Percentiles rank a stretch among this genome's conserved stretches.
Conservation (phyloP, 1,284 basidiomycete genomes). For the Heterobasidion parviporum region DNA sequence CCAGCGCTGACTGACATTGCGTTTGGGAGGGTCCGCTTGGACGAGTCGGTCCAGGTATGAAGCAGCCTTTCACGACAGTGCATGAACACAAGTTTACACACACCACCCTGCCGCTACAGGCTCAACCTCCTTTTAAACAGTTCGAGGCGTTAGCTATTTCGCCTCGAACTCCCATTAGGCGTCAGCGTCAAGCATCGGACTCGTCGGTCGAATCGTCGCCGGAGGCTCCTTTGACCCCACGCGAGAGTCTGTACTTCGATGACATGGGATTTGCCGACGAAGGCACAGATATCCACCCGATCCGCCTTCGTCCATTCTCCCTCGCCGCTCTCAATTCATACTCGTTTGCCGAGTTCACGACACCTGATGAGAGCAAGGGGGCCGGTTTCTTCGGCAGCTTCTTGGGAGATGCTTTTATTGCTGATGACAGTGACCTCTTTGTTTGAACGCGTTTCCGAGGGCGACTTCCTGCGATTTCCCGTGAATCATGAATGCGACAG, state of each 20-base stretch:
- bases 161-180: constrained; percentile 39
- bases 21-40: neutral
- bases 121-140: constrained; percentile 29
- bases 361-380: constrained; percentile 8
- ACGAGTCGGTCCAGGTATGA: constrained; percentile 8
- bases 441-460: constrained; percentile 6
- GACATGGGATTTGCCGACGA: constrained; percentile 19
- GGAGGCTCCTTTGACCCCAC: constrained; percentile 31
- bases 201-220: constrained; percentile 54
- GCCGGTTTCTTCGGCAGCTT: constrained; percentile 1
- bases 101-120: constrained; percentile 8
- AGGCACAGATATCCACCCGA: constrained; percentile 11
- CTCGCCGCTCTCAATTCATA: constrained; percentile 10
- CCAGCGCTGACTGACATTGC: constrained; percentile 5
- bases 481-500: no score
- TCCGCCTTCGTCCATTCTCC: constrained; percentile 6
- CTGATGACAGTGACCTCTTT: constrained; percentile 11
- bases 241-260: constrained; percentile 28
- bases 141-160: constrained; percentile 45
- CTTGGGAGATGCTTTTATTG: constrained; percentile 1
- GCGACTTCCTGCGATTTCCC: no score
- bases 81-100: constrained; percentile 4
- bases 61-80: neutral
- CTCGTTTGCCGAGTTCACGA: constrained; percentile 8
- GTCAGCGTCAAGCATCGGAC: constrained; percentile 22